Evolutionary conservation across 805 yeast species (phyloP), one percentile per base, ranked within the genome.

Genomic region (Zygosaccharomyces pseudorouxii): DNA sequence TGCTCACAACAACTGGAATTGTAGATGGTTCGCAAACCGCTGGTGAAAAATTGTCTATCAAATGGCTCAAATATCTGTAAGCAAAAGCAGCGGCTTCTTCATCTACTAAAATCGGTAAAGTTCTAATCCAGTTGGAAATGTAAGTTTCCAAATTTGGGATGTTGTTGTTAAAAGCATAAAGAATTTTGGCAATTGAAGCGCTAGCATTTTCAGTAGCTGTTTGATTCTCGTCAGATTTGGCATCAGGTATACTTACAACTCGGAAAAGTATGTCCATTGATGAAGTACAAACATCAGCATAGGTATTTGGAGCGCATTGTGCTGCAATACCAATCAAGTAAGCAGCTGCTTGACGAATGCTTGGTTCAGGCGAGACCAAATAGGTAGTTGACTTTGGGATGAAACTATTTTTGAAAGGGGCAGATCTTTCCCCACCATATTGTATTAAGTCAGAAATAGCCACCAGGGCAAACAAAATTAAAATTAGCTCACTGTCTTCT

Each of bases 71-170:
- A 63, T 88, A 90, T 57, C 77, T 74, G 70, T 89, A 93, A 16
- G 88, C 81, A 65, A 77, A 88, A 12, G 89, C 81, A 3, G 97
- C 97, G 4, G 95, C 95, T 56, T 86, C 93, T 37, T 81, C 85
- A 65, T 93, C 97, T 57, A 81, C 85, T 19, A 82, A 68, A 37
- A 92, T 78, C 19, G 98, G 99, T 55, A 93, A 77, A 9, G 88
- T 76, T 52, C 77, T 76, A 46, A 93, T 71, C 98, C 98, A 93
- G 51, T 78, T 84, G 27, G 74, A 77, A 42, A 87, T 71, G 22
- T 86, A 78, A 22, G 77, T 73, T 53, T 84, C 80, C 49, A 81
- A 69, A 61, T 82, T 79, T 27, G 89, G 82, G 43, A 87, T 72
- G 43, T 63, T 64, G 4, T 75, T 58, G n/a, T 84, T 82, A 57